These are phyloP conservation scores for Juncus effusus DNA, from an alignment of 176 grass and related monocot genomes.

Conservation along the genomic window DNA sequence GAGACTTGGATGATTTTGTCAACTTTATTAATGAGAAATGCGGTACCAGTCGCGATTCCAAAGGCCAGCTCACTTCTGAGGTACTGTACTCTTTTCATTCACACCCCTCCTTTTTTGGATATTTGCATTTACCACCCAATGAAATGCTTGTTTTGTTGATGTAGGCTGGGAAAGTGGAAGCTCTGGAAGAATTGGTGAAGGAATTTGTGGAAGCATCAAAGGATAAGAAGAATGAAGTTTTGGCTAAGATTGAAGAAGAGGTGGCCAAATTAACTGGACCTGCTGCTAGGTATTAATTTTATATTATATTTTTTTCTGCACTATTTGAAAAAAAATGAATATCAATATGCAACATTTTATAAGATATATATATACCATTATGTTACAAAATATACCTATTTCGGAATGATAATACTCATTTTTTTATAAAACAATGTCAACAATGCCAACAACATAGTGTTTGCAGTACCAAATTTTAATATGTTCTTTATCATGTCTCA, in stretches of 20 bases:
- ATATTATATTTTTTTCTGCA: too few species aligned
- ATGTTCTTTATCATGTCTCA: too few species aligned
- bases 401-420: neutral
- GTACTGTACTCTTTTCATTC: conserved; percentile 24
- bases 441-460: neutral
- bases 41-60: conserved; percentile 76
- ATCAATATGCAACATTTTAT: too few species aligned
- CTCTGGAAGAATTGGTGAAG: conserved; percentile 74
- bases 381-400: neutral
- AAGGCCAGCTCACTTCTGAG: conserved; percentile 78
- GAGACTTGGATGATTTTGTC: conserved; percentile 86
- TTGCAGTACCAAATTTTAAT: too few species aligned
- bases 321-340: too few species aligned
- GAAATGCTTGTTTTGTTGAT: conserved; percentile 25
- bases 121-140: neutral
- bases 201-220: conserved; percentile 57
- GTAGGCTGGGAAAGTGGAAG: conserved; percentile 69
- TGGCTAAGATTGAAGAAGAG: conserved; percentile 79
- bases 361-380: neutral
- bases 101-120: neutral
- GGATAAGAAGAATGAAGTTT: conserved; percentile 59
- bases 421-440: neutral
- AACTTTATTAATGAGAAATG: conserved; percentile 93
- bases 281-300: conserved; percentile 60
- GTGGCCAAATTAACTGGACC: conserved; percentile 80